These are phyloP conservation scores for Paraphaeosphaeria sporulosa DNA, from an alignment of 2,329 filamentous ascomycete genomes.

Conservation along the genomic window DNA sequence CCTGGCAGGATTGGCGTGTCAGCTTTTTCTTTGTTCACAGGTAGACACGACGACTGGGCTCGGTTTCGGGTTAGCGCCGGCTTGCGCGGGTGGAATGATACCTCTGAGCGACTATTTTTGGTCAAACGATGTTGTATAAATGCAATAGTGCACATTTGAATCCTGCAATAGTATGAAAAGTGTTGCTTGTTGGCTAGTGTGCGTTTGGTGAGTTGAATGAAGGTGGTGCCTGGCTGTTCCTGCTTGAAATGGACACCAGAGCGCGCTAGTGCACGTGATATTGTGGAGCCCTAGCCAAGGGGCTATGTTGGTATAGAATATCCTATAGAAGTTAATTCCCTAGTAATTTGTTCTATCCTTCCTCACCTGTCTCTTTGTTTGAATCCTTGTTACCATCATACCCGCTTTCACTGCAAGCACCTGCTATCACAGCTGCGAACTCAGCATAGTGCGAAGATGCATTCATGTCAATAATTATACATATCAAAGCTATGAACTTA, in stretches of 20 bases:
- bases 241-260: not conserved
- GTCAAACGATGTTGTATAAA: constrained; percentile 5
- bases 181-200: not conserved
- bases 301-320: too few species aligned
- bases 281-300: not conserved
- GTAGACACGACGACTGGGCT: not conserved
- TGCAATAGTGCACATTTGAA: not conserved
- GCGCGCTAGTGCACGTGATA: constrained; percentile 5
- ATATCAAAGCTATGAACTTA: too few species aligned
- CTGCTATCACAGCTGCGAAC: too few species aligned
- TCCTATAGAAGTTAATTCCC: too few species aligned
- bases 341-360: too few species aligned
- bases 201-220: not conserved
- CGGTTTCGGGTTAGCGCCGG: not conserved
- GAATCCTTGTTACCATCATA: too few species aligned
- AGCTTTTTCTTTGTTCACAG: constrained; percentile 1
- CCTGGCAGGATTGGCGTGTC: not conserved
- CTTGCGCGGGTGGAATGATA: constrained; percentile 11
- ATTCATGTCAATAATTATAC: too few species aligned
- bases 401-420: too few species aligned
- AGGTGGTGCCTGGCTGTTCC: not conserved
- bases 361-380: too few species aligned
- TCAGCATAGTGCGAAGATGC: too few species aligned
- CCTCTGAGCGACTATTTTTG: constrained; percentile 3
- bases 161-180: not conserved